Conservation (phyloP, 768 basidiomycete genomes). For the Russula vinacea region DNA sequence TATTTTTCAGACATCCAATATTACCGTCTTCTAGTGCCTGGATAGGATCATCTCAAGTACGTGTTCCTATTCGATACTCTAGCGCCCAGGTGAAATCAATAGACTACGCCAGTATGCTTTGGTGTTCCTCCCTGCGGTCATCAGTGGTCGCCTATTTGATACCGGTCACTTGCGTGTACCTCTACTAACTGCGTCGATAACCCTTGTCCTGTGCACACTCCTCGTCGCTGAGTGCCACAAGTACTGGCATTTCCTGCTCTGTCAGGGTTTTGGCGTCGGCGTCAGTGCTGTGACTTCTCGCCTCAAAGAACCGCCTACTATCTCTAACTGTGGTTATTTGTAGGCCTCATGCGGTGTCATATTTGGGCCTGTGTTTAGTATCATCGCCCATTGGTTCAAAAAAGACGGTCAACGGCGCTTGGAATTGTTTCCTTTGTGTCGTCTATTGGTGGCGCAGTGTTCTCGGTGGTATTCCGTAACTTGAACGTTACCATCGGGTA, state of each 20-base stretch:
- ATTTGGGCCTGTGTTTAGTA: slow-evolving; percentile 57
- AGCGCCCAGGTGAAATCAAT: not conserved
- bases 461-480: slow-evolving; percentile 60
- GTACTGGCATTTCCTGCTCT: slow-evolving; percentile 80
- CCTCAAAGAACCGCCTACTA: not conserved
- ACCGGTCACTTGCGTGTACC: slow-evolving; percentile 60
- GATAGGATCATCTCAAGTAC: slow-evolving; percentile 75
- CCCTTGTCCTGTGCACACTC: slow-evolving; percentile 56
- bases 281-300: slow-evolving; percentile 39
- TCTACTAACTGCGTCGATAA: slow-evolving; percentile 45
- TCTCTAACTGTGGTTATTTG: not conserved
- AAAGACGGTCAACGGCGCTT: slow-evolving; percentile 52
- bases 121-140: slow-evolving; percentile 57
- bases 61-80: slow-evolving; percentile 3
- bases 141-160: slow-evolving; percentile 71
- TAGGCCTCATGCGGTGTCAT: slow-evolving; percentile 47
- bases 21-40: slow-evolving; percentile 50
- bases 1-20: not conserved
- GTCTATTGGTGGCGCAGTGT: slow-evolving; percentile 63
- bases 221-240: slow-evolving; percentile 65
- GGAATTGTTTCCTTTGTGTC: slow-evolving; percentile 64
- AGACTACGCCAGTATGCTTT: slow-evolving; percentile 50
- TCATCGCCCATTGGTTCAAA: slow-evolving; percentile 74
- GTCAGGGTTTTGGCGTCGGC: slow-evolving; percentile 66
- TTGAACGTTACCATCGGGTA: slow-evolving; percentile 57